Evolutionary conservation across 202 grass and related monocot species (phyloP).

Genomic region (Sporobolus alterniflorus): DNA sequence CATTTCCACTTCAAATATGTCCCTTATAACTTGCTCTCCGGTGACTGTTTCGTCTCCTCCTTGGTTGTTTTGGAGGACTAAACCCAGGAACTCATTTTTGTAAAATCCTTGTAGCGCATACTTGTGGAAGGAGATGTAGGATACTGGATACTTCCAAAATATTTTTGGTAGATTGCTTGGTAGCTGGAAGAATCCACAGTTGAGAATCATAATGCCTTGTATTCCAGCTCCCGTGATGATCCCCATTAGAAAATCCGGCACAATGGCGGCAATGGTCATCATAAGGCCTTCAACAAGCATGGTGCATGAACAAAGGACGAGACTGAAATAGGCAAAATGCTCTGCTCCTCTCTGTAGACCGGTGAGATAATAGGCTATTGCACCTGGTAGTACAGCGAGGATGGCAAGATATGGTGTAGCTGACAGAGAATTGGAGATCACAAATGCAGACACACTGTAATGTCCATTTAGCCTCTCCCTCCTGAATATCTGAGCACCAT

Average conservation of each 20-base stretch:
- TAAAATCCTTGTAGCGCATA: constrained; percentile 43
- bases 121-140: constrained; percentile 44
- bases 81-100: constrained; percentile 44
- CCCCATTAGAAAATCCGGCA: constrained; percentile 56
- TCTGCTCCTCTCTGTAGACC: constrained; percentile 23
- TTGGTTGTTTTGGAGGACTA: constrained; percentile 11
- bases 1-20: no score
- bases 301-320: constrained; percentile 35
- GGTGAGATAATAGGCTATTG: constrained; percentile 46
- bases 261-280: constrained; percentile 36
- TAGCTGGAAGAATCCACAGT: constrained; percentile 48
- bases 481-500: constrained; percentile 41
- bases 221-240: constrained; percentile 52
- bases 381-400: constrained; percentile 32
- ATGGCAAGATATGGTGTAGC: constrained; percentile 46
- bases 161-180: constrained; percentile 39
- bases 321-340: constrained; percentile 26
- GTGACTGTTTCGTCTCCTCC: background rate
- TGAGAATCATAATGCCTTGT: constrained; percentile 47
- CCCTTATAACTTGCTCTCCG: constrained; percentile 31
- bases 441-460: constrained; percentile 47
- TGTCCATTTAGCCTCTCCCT: constrained; percentile 61
- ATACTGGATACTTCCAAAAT: constrained; percentile 50
- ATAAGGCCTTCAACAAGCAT: constrained; percentile 47
- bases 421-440: constrained; percentile 53